These are phyloP conservation scores for Whalleya microplaca DNA, from an alignment of 2,329 filamentous ascomycete species.

Conservation along the genomic window DNA sequence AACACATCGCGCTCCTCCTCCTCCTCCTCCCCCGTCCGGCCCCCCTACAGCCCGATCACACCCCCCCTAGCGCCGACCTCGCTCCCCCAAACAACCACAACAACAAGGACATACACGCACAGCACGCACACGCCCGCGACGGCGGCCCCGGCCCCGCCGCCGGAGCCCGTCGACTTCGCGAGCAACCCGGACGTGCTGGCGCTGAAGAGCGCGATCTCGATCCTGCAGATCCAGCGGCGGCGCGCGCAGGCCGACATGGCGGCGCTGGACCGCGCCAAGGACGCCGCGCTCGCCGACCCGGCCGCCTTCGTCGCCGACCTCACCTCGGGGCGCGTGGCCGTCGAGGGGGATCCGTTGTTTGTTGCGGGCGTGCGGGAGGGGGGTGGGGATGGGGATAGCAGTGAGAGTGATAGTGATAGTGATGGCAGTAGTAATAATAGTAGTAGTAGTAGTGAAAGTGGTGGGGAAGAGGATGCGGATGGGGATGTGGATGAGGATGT, in stretches of 20 bases:
- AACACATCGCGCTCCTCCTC: conserved; percentile 40
- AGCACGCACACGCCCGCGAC: conserved; percentile 23
- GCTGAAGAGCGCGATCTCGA: conserved; percentile 80
- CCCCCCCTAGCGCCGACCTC: conserved; percentile 49
- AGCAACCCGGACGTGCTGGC: conserved; percentile 86
- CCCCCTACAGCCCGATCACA: conserved; percentile 60
- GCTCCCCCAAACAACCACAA: conserved; percentile 19
- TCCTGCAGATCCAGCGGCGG: conserved; percentile 83
- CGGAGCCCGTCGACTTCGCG: conserved; percentile 60
- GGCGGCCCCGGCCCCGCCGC: conserved; percentile 45
- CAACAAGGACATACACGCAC: conserved; percentile 24
- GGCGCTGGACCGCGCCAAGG: conserved; percentile 69
- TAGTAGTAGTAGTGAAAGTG: too few relatives aligned
- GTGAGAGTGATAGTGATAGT: conserved; percentile 23
- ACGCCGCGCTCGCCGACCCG: conserved; percentile 71
- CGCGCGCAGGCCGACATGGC: conserved; percentile 78
- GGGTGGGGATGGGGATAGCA: conserved; percentile 28
- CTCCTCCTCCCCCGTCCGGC: conserved; percentile 48
- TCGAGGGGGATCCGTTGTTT: conserved; percentile 39
- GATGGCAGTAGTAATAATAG: too few relatives aligned
- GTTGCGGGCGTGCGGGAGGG: conserved; percentile 27
- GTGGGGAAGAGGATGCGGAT: too few relatives aligned
- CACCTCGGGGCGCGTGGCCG: conserved; percentile 60
- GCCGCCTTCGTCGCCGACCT: conserved; percentile 73
- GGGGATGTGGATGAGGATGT: conserved; percentile 2